Evolutionary conservation across 306 rosid species (phyloP).

Genomic region (Trichosanthes cucumerina): DNA sequence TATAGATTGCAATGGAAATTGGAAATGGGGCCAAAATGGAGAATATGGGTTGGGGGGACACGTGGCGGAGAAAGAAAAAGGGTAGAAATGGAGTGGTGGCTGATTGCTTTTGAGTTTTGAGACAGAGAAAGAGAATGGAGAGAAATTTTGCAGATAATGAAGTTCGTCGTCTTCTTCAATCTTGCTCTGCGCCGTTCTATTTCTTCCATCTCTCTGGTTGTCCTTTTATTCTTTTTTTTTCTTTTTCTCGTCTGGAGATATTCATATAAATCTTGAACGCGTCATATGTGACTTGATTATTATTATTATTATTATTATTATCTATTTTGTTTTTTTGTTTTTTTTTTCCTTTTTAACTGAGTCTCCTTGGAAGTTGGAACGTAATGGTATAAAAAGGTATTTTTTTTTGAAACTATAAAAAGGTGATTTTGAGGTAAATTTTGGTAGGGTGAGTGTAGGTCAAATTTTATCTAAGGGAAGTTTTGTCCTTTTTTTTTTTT

Average conservation of each 20-base stretch:
- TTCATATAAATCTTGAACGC: too few relatives aligned
- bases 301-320: background rate
- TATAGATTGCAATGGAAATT: background rate
- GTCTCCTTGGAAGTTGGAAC: too few relatives aligned
- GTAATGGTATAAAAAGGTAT: too few relatives aligned
- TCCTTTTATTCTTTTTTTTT: background rate
- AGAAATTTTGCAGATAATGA: background rate
- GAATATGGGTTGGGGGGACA: background rate
- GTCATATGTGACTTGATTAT: background rate
- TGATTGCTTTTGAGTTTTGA: background rate
- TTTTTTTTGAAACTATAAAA: too few relatives aligned
- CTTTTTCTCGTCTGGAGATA: too few relatives aligned
- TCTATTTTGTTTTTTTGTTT: too few relatives aligned
- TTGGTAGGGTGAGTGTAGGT: too few relatives aligned
- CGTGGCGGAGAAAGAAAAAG: conserved; percentile 1
- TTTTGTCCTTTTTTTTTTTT: too few relatives aligned
- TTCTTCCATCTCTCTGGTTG: background rate
- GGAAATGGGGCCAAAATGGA: background rate
- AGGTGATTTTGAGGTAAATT: too few relatives aligned
- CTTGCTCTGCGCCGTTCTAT: background rate
- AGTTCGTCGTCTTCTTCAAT: conserved; percentile 12
- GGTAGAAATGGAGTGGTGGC: conserved; percentile 12
- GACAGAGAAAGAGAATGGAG: conserved; percentile 1
- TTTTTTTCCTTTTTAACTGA: too few relatives aligned
- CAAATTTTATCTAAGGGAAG: too few relatives aligned